Evolutionary conservation across 2,329 filamentous ascomycete genomes (phyloP).

Genomic region (Chaetomiaceae sp.): DNA sequence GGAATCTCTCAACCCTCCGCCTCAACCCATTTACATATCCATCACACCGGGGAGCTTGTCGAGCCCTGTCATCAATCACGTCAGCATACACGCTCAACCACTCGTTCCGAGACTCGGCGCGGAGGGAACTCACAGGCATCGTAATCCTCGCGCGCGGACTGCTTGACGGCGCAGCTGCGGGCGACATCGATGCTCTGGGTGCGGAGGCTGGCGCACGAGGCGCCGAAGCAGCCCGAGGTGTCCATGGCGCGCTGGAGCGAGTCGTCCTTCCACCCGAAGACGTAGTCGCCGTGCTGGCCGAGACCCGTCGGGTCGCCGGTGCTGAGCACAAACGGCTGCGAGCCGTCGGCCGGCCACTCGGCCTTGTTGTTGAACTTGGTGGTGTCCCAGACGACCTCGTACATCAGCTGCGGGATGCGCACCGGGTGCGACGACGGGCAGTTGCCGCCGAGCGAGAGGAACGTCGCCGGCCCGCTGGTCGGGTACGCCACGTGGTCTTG

Average conservation of each 20-base stretch:
- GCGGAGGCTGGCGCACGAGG: conserved; percentile 32
- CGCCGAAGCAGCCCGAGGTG: conserved; percentile 40
- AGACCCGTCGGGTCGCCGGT: conserved; percentile 39
- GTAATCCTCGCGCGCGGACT: conserved; percentile 32
- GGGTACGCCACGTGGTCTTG: conserved; percentile 41
- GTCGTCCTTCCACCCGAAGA: conserved; percentile 38
- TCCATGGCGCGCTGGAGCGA: conserved; percentile 38
- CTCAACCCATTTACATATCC: conserved; percentile 2
- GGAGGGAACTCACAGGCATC: no score
- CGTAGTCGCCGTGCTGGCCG: conserved; percentile 42
- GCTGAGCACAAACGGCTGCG: conserved; percentile 35
- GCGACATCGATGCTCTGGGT: conserved; percentile 34
- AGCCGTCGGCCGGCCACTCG: conserved; percentile 37
- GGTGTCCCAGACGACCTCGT: conserved; percentile 45
- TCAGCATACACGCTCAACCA: conserved; percentile 21
- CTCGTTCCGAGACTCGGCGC: no score
- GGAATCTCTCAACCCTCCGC: neutral
- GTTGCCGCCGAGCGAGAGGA: conserved; percentile 33
- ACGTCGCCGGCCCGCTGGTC: conserved; percentile 39
- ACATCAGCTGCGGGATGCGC: conserved; percentile 44
- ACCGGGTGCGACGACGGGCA: conserved; percentile 39
- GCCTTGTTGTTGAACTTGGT: conserved; percentile 36
- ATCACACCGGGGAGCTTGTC: conserved; percentile 17
- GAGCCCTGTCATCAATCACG: conserved; percentile 5
- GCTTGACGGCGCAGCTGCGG: conserved; percentile 30